These are phyloP conservation scores for Pichia sp. DNA, from an alignment of 1,139 yeast genomes.

Conservation along the genomic window DNA sequence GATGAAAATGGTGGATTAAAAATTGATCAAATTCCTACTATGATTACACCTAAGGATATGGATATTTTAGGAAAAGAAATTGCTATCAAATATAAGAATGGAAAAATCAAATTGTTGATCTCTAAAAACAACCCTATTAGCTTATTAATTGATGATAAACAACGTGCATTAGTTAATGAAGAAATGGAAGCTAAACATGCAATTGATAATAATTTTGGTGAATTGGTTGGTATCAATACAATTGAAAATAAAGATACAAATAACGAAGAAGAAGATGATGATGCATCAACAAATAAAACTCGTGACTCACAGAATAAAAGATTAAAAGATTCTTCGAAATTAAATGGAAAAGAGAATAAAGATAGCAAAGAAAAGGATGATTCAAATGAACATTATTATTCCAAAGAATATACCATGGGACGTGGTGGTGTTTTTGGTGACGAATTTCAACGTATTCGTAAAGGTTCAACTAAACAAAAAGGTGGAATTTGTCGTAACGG, in stretches of 20 bases:
- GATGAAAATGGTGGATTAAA: conserved; percentile 14
- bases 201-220: conserved; percentile 7
- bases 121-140: conserved; percentile 12
- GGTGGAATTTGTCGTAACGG: conserved; percentile 14
- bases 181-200: conserved; percentile 6
- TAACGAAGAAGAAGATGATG: not conserved
- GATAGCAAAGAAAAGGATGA: not conserved
- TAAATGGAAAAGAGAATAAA: not conserved
- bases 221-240: not conserved
- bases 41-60: conserved; percentile 5
- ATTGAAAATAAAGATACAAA: not conserved
- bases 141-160: conserved; percentile 10
- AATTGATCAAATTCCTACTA: conserved; percentile 10
- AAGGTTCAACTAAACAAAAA: conserved; percentile 2
- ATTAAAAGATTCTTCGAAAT: too few relatives aligned
- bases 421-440: conserved; percentile 16
- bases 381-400: conserved; percentile 3
- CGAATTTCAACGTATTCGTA: conserved; percentile 5
- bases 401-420: conserved; percentile 13
- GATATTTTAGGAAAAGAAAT: conserved; percentile 11
- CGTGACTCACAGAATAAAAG: too few relatives aligned
- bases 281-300: not conserved
- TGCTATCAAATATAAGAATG: conserved; percentile 13
- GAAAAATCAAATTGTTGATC: conserved; percentile 12
- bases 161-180: conserved; percentile 1